Conservation (phyloP, 768 basidiomycete genomes). For the Candolleomyces efflorescens region DNA sequence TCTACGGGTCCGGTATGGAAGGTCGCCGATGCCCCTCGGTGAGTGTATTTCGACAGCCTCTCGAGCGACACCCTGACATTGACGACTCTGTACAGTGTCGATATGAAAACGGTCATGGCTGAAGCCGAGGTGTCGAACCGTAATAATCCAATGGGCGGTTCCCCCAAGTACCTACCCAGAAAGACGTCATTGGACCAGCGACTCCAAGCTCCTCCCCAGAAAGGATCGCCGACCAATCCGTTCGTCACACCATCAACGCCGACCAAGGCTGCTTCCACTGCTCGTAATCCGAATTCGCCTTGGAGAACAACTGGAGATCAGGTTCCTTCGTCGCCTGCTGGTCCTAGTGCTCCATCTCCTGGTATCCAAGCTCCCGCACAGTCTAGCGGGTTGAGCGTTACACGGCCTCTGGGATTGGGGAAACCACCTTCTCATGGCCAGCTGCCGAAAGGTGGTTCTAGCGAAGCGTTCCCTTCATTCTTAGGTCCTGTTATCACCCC, state of each 20-base stretch:
- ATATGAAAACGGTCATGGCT: slow-evolving; percentile 85
- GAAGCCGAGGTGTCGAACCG: slow-evolving; percentile 41
- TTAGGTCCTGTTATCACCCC: slow-evolving; percentile 69
- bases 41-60: slow-evolving; percentile 17
- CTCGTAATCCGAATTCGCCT: neutral
- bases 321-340: neutral
- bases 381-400: no score
- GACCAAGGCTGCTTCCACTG: neutral
- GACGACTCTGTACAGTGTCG: slow-evolving; percentile 45
- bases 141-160: neutral
- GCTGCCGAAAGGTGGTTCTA: no score
- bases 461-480: neutral
- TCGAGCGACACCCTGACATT: slow-evolving; percentile 4
- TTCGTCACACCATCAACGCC: neutral
- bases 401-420: no score
- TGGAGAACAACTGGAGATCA: neutral
- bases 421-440: no score
- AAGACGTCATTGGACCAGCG: slow-evolving; percentile 1
- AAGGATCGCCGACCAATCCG: neutral
- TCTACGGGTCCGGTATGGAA: slow-evolving; percentile 42
- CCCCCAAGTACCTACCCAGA: neutral
- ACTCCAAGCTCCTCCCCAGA: neutral
- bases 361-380: neutral
- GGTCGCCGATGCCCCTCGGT: slow-evolving; percentile 46
- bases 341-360: neutral